These are phyloP conservation scores for Cladochytrium replicatum DNA, from an alignment of 192 early-diverging fungal genomes.

Conservation along the genomic window DNA sequence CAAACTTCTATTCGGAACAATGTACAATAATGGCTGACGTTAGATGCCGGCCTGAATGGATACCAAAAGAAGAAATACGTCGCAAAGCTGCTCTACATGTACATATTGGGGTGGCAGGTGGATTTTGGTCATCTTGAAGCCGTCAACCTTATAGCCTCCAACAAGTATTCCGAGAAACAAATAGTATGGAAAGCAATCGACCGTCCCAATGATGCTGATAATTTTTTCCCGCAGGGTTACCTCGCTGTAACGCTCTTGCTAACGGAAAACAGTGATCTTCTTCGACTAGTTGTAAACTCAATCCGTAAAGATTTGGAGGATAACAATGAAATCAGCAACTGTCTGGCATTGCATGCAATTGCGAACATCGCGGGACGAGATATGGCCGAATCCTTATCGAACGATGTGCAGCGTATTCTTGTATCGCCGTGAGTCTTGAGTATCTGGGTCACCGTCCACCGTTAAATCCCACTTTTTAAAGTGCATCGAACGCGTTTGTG, in stretches of 20 bases:
- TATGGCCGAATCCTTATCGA: constrained; percentile 76
- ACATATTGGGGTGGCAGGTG: constrained; percentile 95
- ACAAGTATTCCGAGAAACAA: constrained; percentile 96
- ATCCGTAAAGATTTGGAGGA: constrained; percentile 82
- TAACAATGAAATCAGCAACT: constrained; percentile 73
- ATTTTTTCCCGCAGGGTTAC: constrained; percentile 69
- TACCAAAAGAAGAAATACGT: constrained; percentile 99
- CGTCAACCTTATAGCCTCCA: constrained; percentile 78
- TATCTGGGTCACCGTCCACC: background rate
- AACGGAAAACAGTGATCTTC: constrained; percentile 74
- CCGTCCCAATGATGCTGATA: background rate
- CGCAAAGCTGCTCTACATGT: constrained; percentile 98
- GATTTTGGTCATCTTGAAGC: constrained; percentile 98
- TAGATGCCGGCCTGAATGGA: constrained; percentile 83
- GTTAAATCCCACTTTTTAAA: background rate
- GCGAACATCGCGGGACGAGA: constrained; percentile 92
- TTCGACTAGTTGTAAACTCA: constrained; percentile 75
- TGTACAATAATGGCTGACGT: background rate
- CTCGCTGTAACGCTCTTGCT: constrained; percentile 88
- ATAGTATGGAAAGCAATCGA: constrained; percentile 53
- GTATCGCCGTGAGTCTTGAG: constrained; percentile 57
- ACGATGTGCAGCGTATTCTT: constrained; percentile 76
- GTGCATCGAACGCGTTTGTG: constrained; percentile 54
- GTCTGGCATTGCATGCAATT: constrained; percentile 88
- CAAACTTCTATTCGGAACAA: background rate